Percentiles rank a stretch among this genome's conserved stretches.
Conservation (phyloP, 306 rosid species). For the Glycine tomentella region DNA sequence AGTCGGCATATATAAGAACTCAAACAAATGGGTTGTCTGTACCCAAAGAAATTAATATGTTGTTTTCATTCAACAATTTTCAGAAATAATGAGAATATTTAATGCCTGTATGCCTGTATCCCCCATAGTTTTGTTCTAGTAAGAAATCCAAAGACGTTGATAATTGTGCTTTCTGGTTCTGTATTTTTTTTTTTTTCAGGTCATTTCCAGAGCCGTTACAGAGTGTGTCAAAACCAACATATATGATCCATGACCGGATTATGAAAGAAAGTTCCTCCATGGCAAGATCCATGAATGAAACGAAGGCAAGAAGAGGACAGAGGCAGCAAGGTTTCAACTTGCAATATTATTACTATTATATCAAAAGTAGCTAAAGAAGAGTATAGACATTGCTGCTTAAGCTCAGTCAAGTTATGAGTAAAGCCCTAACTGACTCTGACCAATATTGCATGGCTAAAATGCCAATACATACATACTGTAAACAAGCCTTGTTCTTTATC, state of each 20-base stretch:
- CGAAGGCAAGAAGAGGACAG: background rate
- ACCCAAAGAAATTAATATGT: background rate
- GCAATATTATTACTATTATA: slow-evolving; percentile 20
- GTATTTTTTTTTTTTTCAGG: background rate
- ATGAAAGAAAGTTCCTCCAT: slow-evolving; percentile 18
- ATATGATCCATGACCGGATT: background rate
- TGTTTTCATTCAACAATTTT: background rate
- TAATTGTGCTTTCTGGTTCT: background rate
- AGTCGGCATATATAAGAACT: background rate
- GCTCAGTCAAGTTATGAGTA: slow-evolving; percentile 6
- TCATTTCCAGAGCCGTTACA: slow-evolving; percentile 8
- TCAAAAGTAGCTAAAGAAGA: slow-evolving; percentile 6
- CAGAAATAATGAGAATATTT: background rate
- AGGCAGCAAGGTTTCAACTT: background rate
- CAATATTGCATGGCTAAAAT: slow-evolving; percentile 10
- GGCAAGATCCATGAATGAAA: background rate
- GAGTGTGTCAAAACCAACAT: background rate
- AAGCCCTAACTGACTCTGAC: slow-evolving; percentile 6
- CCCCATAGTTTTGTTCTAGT: background rate
- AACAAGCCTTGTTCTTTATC: slow-evolving; percentile 25
- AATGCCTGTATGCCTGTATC: too few species aligned
- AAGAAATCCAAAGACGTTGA: background rate
- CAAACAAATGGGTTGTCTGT: background rate
- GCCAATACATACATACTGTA: slow-evolving; percentile 2
- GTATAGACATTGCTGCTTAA: background rate